Base-by-base conservation (phyloP, 108 stramenopile genomes). In the Cylindrotheca fusiformis region DNA sequence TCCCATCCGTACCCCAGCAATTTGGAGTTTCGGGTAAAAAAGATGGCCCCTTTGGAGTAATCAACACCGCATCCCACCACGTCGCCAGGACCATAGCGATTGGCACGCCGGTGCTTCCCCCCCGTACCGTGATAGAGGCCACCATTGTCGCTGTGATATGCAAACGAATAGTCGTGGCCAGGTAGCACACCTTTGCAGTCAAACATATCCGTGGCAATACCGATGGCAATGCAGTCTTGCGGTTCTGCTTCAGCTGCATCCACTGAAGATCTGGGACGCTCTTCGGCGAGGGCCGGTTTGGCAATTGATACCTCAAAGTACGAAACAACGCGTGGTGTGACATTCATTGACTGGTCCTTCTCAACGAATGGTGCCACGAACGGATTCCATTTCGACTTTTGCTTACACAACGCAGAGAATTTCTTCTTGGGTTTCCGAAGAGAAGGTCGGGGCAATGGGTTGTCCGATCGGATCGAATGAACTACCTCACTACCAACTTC, bases 241-340 rank as follows among this genome's bases (percentile, higher is more conserved):
- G 10, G 20, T n/a, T 51, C 50, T 6, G 10, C n/a, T 22, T 6
- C 12, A 51, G 50, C n/a, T 51, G n/a, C 6, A 4, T 51, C 50
- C 6, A 17, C 12, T 10, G 36, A 41, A 14, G 14, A 6, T 41
- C 36, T 41, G 6, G 6, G 10, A 6, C 36, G 6, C 21, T 51
- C 50, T 51, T 51, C 12, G 10, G 6, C 36, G 10, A 10, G 10
- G 36, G 14, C 36, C 14, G 6, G 10, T 41, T 41, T 6, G 14
- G 36, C 36, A n/a, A 51, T 51, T n/a, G n/a, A n/a, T 5, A 51
- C 50, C n/a, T 51, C 50, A 22, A 21, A 51, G 21, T 51, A 51
- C 6, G 50, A 51, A 6, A 51, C 50, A n/a, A n/a, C 19, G 5
- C 50, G 6, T 21, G 50, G 50, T 17, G 50, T 22, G n/a, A 51